Percentiles rank a stretch among this genome's conserved stretches.
Evolutionary conservation across 495 filamentous ascomycete species (phyloP).

Genomic region (Penicillium egyptiacum): DNA sequence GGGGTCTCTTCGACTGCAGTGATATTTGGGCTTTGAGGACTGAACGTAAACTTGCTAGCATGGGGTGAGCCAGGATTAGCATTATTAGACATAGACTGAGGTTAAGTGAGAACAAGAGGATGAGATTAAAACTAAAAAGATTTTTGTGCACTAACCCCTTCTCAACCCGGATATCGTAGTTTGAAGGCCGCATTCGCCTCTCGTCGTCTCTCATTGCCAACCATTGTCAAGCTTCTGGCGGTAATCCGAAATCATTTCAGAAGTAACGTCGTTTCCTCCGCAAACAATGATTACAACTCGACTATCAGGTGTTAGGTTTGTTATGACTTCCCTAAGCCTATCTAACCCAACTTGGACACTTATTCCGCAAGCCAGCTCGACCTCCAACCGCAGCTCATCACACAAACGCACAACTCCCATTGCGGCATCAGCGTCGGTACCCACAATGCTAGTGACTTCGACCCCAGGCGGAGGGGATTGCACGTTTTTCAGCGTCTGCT

Average conservation of each 20-base stretch:
- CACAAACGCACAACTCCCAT: conserved; percentile 67
- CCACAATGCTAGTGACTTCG: conserved; percentile 61
- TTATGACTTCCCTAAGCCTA: conserved; percentile 57
- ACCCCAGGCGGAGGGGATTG: conserved; percentile 33
- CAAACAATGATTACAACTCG: conserved; percentile 85
- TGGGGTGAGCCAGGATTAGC: background rate
- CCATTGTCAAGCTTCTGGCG: conserved; percentile 41
- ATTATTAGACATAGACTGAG: background rate
- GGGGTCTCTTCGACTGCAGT: conserved; percentile 32
- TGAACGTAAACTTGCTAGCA: background rate
- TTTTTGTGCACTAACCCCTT: too few species aligned
- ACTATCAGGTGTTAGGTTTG: conserved; percentile 50
- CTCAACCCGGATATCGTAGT: too few species aligned
- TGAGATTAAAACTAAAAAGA: background rate
- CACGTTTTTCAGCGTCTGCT: conserved; percentile 64
- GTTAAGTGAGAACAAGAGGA: background rate
- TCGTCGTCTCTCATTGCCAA: conserved; percentile 24
- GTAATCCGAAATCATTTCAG: conserved; percentile 66
- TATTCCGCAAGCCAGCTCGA: conserved; percentile 84
- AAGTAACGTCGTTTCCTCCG: conserved; percentile 70
- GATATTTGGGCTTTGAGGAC: background rate
- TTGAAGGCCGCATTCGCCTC: too few species aligned
- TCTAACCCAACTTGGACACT: conserved; percentile 53
- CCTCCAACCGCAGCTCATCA: conserved; percentile 72
- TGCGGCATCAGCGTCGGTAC: conserved; percentile 77